Percentiles rank a stretch among this genome's conserved stretches.
phyloP scores from a whole-genome alignment of 305 asterid species.

The Fraxinus angustifolia region DNA sequence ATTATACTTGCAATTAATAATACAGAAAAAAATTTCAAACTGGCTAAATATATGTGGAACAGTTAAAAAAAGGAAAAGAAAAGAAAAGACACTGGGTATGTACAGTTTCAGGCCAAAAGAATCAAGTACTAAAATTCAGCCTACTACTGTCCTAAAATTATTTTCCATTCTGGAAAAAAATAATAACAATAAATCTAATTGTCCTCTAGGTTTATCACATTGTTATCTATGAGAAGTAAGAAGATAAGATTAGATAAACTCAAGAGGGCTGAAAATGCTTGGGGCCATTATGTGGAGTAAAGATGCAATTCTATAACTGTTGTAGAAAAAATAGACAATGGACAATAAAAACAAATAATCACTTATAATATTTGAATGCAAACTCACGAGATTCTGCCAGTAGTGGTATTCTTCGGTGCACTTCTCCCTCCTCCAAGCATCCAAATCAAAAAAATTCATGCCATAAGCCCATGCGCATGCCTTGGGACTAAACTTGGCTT shows the following conservation, averaged over 20 bases:
- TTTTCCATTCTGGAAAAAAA: not conserved
- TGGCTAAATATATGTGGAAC: not conserved
- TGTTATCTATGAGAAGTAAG: not conserved
- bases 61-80: no score
- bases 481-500: conserved; percentile 63
- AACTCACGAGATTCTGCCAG: conserved; percentile 75
- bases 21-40: not conserved
- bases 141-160: not conserved
- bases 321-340: not conserved
- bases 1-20: not conserved
- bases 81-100: not conserved
- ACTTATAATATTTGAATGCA: not conserved
- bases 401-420: conserved; percentile 75
- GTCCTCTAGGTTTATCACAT: not conserved
- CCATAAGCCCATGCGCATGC: conserved; percentile 95
- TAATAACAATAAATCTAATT: not conserved
- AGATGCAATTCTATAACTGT: not conserved
- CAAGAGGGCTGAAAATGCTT: not conserved
- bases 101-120: not conserved
- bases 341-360: not conserved
- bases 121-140: not conserved
- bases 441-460: conserved; percentile 77
- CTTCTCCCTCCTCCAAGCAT: conserved; percentile 73
- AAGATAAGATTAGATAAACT: not conserved
- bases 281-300: not conserved